Conservation (phyloP, 352 stramenopile species). For the Globisporangium ultimum region DNA sequence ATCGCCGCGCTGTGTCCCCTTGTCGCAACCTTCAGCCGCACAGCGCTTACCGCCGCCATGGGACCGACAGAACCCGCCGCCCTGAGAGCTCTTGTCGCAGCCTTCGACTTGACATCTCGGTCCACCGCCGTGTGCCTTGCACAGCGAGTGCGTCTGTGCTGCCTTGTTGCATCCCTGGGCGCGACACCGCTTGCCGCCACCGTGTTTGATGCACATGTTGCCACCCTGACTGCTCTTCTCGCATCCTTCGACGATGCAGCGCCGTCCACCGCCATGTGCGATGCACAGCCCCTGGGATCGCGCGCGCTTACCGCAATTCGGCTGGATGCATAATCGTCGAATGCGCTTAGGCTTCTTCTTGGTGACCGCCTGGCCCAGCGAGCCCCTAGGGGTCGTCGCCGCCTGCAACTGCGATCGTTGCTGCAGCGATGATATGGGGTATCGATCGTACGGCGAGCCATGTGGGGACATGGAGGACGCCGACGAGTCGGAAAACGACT, state of each 20-base stretch:
- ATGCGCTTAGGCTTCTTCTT: conserved; percentile 13
- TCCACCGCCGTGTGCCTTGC: conserved; percentile 81
- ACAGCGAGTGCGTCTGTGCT: conserved; percentile 81
- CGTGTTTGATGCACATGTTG: conserved; percentile 85
- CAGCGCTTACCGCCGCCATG: conserved; percentile 88
- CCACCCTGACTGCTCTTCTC: conserved; percentile 78
- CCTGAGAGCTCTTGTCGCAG: conserved; percentile 73
- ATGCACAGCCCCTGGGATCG: conserved; percentile 86
- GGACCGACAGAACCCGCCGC: conserved; percentile 76
- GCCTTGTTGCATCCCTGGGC: conserved; percentile 75
- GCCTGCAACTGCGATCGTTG: background rate
- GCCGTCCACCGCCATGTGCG: conserved; percentile 73
- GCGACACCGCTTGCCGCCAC: conserved; percentile 78
- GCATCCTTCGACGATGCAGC: conserved; percentile 74
- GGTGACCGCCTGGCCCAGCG: background rate
- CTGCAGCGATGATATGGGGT: background rate
- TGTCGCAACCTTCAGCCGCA: conserved; percentile 77
- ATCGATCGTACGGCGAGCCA: too few species aligned
- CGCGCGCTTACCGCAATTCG: conserved; percentile 78
- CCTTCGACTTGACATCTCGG: conserved; percentile 66
- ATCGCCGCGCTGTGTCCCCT: conserved; percentile 83
- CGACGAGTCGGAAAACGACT: too few species aligned
- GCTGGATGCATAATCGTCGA: conserved; percentile 18
- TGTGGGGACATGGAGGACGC: too few species aligned
- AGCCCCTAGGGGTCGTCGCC: background rate